Percentiles rank a stretch among this genome's conserved stretches.
phyloP scores from a whole-genome alignment of 1,139 yeast species.

The Ogataea hybrid region DNA sequence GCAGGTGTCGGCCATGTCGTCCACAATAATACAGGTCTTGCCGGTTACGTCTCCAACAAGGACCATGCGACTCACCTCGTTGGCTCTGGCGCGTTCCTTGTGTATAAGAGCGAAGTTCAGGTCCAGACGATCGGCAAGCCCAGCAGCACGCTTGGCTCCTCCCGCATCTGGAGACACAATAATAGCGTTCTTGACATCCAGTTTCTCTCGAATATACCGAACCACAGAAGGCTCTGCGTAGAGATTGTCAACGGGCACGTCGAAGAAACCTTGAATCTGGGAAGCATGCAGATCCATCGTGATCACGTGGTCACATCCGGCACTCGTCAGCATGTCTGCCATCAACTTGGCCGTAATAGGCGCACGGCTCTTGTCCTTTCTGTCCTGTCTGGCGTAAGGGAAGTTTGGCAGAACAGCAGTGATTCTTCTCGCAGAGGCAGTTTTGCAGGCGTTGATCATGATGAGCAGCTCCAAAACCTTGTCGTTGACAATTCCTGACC shows the following conservation, averaged over 20 bases:
- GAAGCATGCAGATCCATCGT: conserved; percentile 98
- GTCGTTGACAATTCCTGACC: conserved; percentile 90
- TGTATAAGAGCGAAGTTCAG: conserved; percentile 94
- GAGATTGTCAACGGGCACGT: conserved; percentile 92
- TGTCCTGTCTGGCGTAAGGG: conserved; percentile 97
- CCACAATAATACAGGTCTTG: conserved; percentile 86
- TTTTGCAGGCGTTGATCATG: conserved; percentile 93
- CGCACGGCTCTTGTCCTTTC: conserved; percentile 94
- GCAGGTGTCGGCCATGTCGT: conserved; percentile 99
- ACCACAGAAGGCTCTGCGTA: conserved; percentile 96
- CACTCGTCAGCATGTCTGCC: conserved; percentile 93
- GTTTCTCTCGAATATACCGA: conserved; percentile 76
- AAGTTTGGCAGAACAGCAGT: conserved; percentile 95
- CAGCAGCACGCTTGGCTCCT: conserved; percentile 98
- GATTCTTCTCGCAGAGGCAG: conserved; percentile 92
- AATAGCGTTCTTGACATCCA: conserved; percentile 68
- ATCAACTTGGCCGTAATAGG: conserved; percentile 96
- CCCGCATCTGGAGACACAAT: conserved; percentile 98
- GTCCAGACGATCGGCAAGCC: conserved; percentile 88
- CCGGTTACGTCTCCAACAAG: conserved; percentile 92
- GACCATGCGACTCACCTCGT: conserved; percentile 93
- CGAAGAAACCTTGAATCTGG: conserved; percentile 96
- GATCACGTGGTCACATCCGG: conserved; percentile 96
- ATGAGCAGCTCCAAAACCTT: conserved; percentile 82
- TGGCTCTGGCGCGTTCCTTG: conserved; percentile 93